These are phyloP conservation scores for Cucumis melo DNA, from an alignment of 306 rosid species.

Conservation along the genomic window DNA sequence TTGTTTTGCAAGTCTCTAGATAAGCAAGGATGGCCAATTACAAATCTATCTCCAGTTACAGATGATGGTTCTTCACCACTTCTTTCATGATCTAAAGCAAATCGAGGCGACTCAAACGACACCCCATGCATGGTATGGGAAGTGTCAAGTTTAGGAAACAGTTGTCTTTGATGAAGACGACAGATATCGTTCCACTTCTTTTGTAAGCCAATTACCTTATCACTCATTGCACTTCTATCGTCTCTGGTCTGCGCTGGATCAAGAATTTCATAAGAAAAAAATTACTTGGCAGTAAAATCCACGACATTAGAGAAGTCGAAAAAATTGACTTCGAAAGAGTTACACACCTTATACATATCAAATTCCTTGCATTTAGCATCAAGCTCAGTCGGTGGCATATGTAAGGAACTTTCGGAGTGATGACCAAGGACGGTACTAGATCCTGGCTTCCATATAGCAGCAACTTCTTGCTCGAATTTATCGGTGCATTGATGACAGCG, in stretches of 20 bases:
- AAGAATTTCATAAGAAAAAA: slow-evolving; percentile 28
- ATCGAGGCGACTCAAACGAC: slow-evolving; percentile 30
- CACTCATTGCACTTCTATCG: slow-evolving; percentile 30
- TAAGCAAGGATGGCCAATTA: slow-evolving; percentile 18
- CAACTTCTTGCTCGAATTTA: slow-evolving; percentile 68
- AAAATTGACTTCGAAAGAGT: slow-evolving; percentile 13
- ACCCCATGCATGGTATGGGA: slow-evolving; percentile 27
- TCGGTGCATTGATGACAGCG: slow-evolving; percentile 61
- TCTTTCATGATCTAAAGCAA: slow-evolving; percentile 27
- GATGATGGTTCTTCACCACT: slow-evolving; percentile 25
- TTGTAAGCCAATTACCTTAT: slow-evolving; percentile 34
- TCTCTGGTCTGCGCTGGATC: slow-evolving; percentile 66
- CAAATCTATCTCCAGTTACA: slow-evolving; percentile 18
- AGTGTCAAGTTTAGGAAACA: slow-evolving; percentile 28
- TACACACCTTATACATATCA: slow-evolving; percentile 63
- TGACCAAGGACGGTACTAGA: slow-evolving; percentile 16
- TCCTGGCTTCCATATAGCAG: slow-evolving; percentile 41
- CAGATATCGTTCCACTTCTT: slow-evolving; percentile 73
- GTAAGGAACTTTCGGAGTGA: slow-evolving; percentile 27
- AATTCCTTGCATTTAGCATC: slow-evolving; percentile 31
- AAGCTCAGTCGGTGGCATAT: slow-evolving; percentile 36
- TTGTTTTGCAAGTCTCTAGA: slow-evolving; percentile 18
- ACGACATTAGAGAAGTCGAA: not conserved
- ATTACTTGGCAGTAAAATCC: not conserved
- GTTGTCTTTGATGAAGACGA: slow-evolving; percentile 35